Base-by-base conservation (phyloP, 768 basidiomycete species). In the Amanita subjunquillea region DNA sequence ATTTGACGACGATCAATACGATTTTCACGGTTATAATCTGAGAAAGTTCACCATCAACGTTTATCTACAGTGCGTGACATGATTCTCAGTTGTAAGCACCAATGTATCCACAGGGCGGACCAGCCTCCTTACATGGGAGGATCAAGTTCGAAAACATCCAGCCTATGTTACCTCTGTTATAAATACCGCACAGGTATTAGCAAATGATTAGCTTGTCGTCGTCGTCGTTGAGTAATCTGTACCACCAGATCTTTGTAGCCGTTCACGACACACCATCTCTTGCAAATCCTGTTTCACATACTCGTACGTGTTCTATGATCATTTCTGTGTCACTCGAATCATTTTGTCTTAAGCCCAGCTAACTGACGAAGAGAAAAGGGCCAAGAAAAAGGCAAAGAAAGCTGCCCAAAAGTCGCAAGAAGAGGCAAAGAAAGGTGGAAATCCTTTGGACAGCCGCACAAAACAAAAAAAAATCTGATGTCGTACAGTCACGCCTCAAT, bases 21-120 rank as follows among this genome's bases (percentile, higher is more conserved):
- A 99, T 66, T 99, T 99, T 75, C 96, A 99, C 65, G 82, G 87
- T 6, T 99, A 97, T 66, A 90, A 90, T 58, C 58, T 97, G 58
- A 83, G 96, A 50, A 92, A 89, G 59, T 88, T 84, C 60, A 95
- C 88, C 6, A 69, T 98, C 32, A 85, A 83, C 50, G 80, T 91
- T 10, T 98, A 98, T 64, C 55, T 88, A 50, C 80, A 82, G 95
- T 97, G 59, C 55, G 87, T 71, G 30, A 40, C 44, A 10, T 17
- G 7, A 13, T 37, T 50, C 42, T 27, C 15, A 15, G 22, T 53
- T 41, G 27, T 56, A 37, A n/a, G 45, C 22, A 55, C 32, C 12
- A 50, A 50, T 41, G 38, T 49, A 34, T 51, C 60, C 6, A 51
- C 30, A 22, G 56, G 52, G 50, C 47, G 30, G 17, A 41, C 23